Conservation (phyloP, 129 eudicot genomes). For the Saposhnikovia divaricata region DNA sequence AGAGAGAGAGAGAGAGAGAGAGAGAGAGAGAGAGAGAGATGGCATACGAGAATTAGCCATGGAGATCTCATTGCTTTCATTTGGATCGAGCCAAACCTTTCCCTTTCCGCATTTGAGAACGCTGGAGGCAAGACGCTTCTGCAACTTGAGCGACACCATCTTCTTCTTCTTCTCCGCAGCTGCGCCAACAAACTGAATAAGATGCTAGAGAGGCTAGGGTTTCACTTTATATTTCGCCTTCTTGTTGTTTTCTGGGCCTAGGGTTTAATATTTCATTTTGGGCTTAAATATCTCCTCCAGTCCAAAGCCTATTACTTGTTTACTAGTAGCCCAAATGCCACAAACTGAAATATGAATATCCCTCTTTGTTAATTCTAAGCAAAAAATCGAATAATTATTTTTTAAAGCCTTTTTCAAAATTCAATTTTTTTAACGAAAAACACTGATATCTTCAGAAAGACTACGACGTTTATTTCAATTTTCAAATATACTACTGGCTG, state of each 20-base stretch:
- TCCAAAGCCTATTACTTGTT: background rate
- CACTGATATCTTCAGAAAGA: too few relatives aligned
- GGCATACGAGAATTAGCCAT: slow-evolving; percentile 60
- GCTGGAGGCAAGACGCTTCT: slow-evolving; percentile 61
- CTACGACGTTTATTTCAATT: too few relatives aligned
- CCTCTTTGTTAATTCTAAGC: too few relatives aligned
- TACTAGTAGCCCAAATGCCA: background rate
- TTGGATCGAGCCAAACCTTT: slow-evolving; percentile 64
- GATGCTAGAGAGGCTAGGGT: background rate
- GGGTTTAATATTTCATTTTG: background rate
- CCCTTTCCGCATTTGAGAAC: slow-evolving; percentile 56
- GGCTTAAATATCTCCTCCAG: background rate
- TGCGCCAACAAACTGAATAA: slow-evolving; percentile 20
- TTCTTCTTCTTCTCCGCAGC: slow-evolving; percentile 9
- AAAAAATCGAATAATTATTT: too few relatives aligned
- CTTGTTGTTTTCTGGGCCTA: background rate
- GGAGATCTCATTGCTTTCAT: slow-evolving; percentile 56
- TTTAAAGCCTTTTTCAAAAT: too few relatives aligned
- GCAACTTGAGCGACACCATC: slow-evolving; percentile 57
- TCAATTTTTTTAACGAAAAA: too few relatives aligned
- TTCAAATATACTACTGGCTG: too few relatives aligned
- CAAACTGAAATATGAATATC: too few relatives aligned
- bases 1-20: slow-evolving; percentile 3
- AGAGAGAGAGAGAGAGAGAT: background rate
- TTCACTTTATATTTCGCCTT: slow-evolving; percentile 3